phyloP scores from a whole-genome alignment of 1,139 yeast genomes.

The Blastobotrys capitulatus region DNA sequence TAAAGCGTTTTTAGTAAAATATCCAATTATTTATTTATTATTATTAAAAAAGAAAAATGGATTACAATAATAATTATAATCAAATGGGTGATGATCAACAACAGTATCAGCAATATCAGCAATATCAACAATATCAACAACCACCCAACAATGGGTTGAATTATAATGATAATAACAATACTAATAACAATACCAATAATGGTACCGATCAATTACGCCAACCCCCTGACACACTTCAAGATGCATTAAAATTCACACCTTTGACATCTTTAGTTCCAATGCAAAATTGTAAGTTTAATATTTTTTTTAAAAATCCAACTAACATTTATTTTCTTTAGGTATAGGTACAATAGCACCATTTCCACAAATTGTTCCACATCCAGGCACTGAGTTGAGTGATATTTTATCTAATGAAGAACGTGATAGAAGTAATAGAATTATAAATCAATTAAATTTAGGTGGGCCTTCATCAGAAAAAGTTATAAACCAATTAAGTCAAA shows the following conservation, averaged over 20 bases:
- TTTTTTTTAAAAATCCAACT: background rate
- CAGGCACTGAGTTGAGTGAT: background rate
- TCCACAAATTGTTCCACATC: background rate
- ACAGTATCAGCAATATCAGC: no score
- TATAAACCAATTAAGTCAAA: background rate
- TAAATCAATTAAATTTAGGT: background rate
- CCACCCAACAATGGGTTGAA: no score
- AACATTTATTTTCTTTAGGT: background rate
- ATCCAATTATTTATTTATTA: no score
- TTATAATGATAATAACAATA: no score
- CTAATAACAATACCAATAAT: no score
- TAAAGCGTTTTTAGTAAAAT: no score
- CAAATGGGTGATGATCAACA: no score
- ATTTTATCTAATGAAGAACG: background rate
- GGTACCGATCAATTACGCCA: background rate
- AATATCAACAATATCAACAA: no score
- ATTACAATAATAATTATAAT: no score
- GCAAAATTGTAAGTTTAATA: conserved; percentile 1
- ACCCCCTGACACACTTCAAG: background rate
- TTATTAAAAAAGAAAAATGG: no score
- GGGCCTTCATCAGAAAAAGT: background rate
- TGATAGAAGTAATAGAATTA: background rate
- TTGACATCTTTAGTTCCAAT: conserved; percentile 1
- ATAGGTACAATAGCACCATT: background rate
- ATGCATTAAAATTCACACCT: conserved; percentile 5